A percentile compares a stretch with the other conserved stretches of the same genome.
These are phyloP conservation scores for Trypanosomatidae sp. DNA, from an alignment of 208 protist genomes.

Conservation along the genomic window DNA sequence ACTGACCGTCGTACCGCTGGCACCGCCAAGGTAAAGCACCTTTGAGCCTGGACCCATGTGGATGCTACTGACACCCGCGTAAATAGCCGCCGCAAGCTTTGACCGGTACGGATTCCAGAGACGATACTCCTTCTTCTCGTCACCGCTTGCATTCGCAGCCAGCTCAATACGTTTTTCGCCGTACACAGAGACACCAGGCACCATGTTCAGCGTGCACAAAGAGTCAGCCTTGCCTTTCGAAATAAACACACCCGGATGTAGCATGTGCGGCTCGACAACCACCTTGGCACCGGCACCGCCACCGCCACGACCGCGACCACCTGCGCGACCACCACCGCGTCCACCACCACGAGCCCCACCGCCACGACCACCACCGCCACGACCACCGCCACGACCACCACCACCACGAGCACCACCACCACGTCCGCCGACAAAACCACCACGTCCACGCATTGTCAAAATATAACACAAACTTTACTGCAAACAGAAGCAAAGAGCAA, in stretches of 20 bases:
- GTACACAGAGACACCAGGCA: constrained; percentile 98
- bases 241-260: constrained; percentile 97
- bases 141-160: constrained; percentile 58
- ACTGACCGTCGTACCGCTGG: constrained; percentile 99
- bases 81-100: constrained; percentile 98
- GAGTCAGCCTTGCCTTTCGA: constrained; percentile 97
- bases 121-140: constrained; percentile 99
- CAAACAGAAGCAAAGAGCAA: no score
- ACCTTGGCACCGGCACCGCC: constrained; percentile 92
- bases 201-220: constrained; percentile 97
- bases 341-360: constrained; percentile 23
- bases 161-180: constrained; percentile 98
- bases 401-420: constrained; percentile 30
- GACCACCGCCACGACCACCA: constrained; percentile 26
- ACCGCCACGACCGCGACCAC: constrained; percentile 45
- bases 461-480: no score
- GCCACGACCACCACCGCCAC: constrained; percentile 24
- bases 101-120: constrained; percentile 99
- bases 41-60: constrained; percentile 98
- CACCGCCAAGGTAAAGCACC: constrained; percentile 99
- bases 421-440: constrained; percentile 14
- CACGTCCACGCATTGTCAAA: constrained; percentile 6
- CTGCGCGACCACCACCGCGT: constrained; percentile 30
- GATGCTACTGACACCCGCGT: constrained; percentile 97
- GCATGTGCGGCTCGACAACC: constrained; percentile 95